Percentiles rank a stretch among this genome's conserved stretches.
phyloP scores from a whole-genome alignment of 2,329 filamentous ascomycete species.

The Sclerotinia borealis region DNA sequence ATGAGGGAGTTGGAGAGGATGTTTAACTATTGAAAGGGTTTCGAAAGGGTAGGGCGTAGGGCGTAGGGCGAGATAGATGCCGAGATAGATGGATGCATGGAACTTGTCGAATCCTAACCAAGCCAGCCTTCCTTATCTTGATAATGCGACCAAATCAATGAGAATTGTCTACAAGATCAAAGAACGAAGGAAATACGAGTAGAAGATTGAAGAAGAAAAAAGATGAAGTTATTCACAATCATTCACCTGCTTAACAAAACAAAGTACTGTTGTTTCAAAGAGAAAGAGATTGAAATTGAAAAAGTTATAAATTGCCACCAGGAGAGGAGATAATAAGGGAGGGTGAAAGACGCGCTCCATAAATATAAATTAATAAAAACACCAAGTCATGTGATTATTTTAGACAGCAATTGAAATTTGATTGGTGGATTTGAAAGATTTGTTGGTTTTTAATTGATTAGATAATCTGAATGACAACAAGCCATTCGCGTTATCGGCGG shows the following conservation, averaged over 20 bases:
- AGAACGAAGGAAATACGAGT: background rate
- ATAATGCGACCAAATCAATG: background rate
- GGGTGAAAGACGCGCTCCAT: background rate
- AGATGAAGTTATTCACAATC: slow-evolving; percentile 1
- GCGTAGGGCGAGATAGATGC: too few relatives aligned
- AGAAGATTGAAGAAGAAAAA: background rate
- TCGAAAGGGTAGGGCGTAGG: background rate
- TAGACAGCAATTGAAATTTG: background rate
- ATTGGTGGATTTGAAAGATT: background rate
- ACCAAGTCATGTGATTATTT: background rate
- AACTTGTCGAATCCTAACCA: background rate
- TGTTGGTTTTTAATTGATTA: background rate
- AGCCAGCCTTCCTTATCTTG: background rate
- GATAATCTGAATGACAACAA: background rate
- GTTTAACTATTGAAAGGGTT: background rate
- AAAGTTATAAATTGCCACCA: background rate
- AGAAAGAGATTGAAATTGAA: background rate
- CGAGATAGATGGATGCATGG: background rate
- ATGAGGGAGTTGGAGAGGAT: background rate
- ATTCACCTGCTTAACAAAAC: background rate
- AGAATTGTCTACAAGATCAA: too few relatives aligned
- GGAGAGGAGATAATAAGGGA: too few relatives aligned
- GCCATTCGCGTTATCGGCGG: background rate
- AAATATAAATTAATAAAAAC: too few relatives aligned
- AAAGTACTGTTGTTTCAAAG: too few relatives aligned